These are phyloP conservation scores for Coprinellus micaceus DNA, from an alignment of 768 basidiomycete species.

Conservation along the genomic window DNA sequence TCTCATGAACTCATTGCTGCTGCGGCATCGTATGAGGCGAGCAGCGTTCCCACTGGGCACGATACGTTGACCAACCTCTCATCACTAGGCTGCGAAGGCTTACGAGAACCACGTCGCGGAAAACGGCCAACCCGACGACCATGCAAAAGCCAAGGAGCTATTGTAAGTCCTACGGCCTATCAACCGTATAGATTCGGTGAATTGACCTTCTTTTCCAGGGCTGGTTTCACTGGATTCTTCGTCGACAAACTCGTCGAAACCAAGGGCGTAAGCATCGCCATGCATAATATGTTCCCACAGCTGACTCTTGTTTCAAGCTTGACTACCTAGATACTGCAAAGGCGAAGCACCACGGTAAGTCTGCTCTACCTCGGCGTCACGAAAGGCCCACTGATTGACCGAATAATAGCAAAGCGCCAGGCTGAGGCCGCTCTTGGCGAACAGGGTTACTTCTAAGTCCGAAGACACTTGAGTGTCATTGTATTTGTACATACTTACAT, in stretches of 20 bases:
- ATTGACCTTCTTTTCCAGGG: slow-evolving; percentile 25
- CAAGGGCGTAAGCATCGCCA: slow-evolving; percentile 36
- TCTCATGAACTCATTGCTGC: slow-evolving; percentile 67
- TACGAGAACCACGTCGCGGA: slow-evolving; percentile 40
- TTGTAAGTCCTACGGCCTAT: slow-evolving; percentile 14
- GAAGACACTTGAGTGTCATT: not conserved
- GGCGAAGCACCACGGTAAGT: slow-evolving; percentile 1
- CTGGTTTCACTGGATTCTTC: slow-evolving; percentile 39
- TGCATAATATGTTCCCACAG: not conserved
- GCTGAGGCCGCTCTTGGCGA: slow-evolving; percentile 13
- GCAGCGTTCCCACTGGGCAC: too few relatives aligned
- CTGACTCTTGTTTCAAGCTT: not conserved
- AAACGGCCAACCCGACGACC: slow-evolving; percentile 37
- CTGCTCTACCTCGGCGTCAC: not conserved
- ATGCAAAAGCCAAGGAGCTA: slow-evolving; percentile 44
- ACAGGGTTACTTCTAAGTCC: not conserved
- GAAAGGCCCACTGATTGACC: not conserved
- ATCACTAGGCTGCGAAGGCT: slow-evolving; percentile 46
- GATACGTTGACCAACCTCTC: too few relatives aligned
- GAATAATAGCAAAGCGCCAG: slow-evolving; percentile 12
- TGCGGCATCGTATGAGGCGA: slow-evolving; percentile 63
- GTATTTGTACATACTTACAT: too few relatives aligned
- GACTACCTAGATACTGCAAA: not conserved
- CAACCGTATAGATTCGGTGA: not conserved
- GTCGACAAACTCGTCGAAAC: slow-evolving; percentile 43